Conservation (phyloP, 164 flowering plant genomes). For the Aristolochia fimbriata region DNA sequence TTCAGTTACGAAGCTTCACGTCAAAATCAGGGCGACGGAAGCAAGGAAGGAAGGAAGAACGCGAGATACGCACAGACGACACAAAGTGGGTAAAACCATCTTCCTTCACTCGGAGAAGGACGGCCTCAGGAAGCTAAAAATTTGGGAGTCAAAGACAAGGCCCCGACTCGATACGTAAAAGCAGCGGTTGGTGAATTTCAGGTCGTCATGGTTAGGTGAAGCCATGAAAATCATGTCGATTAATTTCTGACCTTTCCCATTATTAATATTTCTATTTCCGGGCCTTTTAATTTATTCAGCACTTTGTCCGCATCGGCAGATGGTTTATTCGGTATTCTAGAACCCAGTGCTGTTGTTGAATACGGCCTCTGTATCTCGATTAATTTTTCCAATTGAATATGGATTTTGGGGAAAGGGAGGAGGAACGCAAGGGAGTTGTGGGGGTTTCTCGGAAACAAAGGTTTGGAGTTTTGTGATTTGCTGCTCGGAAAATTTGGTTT, state of each 20-base stretch:
- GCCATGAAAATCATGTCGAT: conserved; percentile 6
- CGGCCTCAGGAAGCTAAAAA: no score
- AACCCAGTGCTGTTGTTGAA: conserved; percentile 3
- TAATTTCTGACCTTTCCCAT: conserved; percentile 4
- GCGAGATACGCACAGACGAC: no score
- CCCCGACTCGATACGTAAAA: not conserved
- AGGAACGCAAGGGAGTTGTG: not conserved
- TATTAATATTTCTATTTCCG: not conserved
- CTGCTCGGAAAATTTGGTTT: no score
- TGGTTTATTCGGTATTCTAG: not conserved
- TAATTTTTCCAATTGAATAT: not conserved
- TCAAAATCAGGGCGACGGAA: not conserved
- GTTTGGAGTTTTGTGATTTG: not conserved
- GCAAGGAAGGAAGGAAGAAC: not conserved
- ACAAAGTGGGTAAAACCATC: no score
- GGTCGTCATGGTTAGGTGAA: conserved; percentile 12
- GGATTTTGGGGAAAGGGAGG: conserved; percentile 2
- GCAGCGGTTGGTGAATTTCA: conserved; percentile 11
- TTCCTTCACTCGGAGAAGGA: no score
- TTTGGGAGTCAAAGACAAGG: not conserved
- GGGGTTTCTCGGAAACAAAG: conserved; percentile 4
- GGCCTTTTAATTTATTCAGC: not conserved
- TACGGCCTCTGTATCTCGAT: not conserved
- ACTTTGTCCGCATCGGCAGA: not conserved
- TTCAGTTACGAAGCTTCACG: not conserved